Evolutionary conservation across 306 rosid genomes (phyloP).

Genomic region (Sophora flavescens): DNA sequence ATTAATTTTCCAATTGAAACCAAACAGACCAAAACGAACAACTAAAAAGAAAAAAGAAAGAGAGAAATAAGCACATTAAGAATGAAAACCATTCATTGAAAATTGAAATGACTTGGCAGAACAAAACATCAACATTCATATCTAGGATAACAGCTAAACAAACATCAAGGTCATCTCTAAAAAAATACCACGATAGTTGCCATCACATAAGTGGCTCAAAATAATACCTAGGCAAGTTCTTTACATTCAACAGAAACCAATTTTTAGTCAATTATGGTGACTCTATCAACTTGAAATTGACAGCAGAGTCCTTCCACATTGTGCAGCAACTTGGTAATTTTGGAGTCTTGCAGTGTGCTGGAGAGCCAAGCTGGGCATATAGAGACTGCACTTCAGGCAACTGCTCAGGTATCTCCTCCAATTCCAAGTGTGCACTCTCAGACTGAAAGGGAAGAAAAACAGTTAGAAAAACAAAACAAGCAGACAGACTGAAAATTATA

Average conservation of each 20-base stretch:
- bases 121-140: background rate
- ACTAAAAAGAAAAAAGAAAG: no score
- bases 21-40: background rate
- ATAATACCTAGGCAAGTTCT: background rate
- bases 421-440: conserved; percentile 40
- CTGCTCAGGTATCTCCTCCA: conserved; percentile 59
- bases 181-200: conserved; percentile 22
- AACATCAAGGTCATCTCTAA: conserved; percentile 15
- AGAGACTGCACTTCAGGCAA: conserved; percentile 46
- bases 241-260: conserved; percentile 21
- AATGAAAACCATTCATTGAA: conserved; percentile 19
- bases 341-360: conserved; percentile 58
- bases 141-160: conserved; percentile 14
- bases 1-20: background rate
- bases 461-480: background rate
- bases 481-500: no score
- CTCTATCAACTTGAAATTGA: conserved; percentile 63
- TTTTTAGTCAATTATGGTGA: conserved; percentile 48
- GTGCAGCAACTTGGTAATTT: conserved; percentile 42
- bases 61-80: background rate
- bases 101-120: conserved; percentile 13
- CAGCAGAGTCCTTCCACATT: conserved; percentile 52
- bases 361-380: conserved; percentile 48
- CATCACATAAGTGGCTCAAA: conserved; percentile 46
- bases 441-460: background rate